Conservation (phyloP, 2,329 filamentous ascomycete species). For the Lizonia empirigonia region DNA sequence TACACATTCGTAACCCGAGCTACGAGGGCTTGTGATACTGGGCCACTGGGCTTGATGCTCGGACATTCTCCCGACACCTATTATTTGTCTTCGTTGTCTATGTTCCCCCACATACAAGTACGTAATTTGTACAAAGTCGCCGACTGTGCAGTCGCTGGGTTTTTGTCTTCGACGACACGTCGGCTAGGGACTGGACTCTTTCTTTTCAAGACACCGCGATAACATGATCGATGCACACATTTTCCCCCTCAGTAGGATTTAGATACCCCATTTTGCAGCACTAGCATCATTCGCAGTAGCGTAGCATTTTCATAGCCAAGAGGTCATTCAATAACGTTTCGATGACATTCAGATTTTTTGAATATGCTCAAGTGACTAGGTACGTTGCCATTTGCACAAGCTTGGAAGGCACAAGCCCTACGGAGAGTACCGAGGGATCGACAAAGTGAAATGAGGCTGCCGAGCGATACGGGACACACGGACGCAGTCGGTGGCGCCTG, state of each 20-base stretch:
- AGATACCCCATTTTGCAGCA: conserved; percentile 32
- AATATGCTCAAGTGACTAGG: not conserved
- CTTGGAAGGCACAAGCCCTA: too few relatives aligned
- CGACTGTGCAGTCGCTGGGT: not conserved
- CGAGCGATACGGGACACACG: conserved; percentile 11
- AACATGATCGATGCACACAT: conserved; percentile 4
- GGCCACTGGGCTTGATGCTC: not conserved
- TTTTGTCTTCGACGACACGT: not conserved
- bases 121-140: conserved; percentile 32
- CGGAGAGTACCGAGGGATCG: conserved; percentile 4
- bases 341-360: not conserved
- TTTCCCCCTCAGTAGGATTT: conserved; percentile 21
- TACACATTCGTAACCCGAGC: conserved; percentile 45
- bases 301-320: conserved; percentile 24
- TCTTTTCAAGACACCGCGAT: not conserved
- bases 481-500: conserved; percentile 18
- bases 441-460: conserved; percentile 6
- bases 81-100: conserved; percentile 35
- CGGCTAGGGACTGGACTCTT: conserved; percentile 6
- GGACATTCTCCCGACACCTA: conserved; percentile 11
- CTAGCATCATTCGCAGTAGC: conserved; percentile 22
- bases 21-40: conserved; percentile 34
- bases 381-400: not conserved
- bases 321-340: conserved; percentile 9
- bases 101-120: conserved; percentile 25